Evolutionary conservation across 306 rosid species (phyloP).

Genomic region (Dryas alaskensis): DNA sequence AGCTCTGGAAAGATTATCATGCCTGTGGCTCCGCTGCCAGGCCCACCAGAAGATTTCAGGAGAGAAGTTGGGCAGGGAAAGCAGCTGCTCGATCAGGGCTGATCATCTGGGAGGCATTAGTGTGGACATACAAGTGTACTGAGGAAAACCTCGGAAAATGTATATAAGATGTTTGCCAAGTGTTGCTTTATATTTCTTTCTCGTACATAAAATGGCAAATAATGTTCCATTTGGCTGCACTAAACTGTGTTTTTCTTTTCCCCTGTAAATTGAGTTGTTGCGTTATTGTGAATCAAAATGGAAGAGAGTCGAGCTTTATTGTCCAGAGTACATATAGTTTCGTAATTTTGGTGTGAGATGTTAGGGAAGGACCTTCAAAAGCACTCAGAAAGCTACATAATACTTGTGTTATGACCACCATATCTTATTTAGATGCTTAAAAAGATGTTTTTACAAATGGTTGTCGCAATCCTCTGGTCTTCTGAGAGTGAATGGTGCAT

Average conservation of each 20-base stretch:
- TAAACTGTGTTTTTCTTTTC: slow-evolving; percentile 23
- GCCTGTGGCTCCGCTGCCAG: slow-evolving; percentile 75
- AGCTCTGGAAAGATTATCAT: slow-evolving; percentile 78
- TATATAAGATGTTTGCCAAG: slow-evolving; percentile 24
- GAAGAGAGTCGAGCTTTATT: slow-evolving; percentile 17
- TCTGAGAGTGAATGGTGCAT: too few relatives aligned
- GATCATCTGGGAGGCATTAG: slow-evolving; percentile 67
- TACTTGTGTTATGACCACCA: too few relatives aligned
- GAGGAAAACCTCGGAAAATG: slow-evolving; percentile 22
- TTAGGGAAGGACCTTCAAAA: too few relatives aligned
- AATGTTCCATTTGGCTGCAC: slow-evolving; percentile 33
- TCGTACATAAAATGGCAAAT: slow-evolving; percentile 31
- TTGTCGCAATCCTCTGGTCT: too few relatives aligned
- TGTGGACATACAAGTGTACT: slow-evolving; percentile 80
- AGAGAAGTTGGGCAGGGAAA: slow-evolving; percentile 45
- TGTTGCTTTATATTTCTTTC: slow-evolving; percentile 16
- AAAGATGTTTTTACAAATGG: too few relatives aligned
- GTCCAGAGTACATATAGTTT: neutral
- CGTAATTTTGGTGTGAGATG: too few relatives aligned
- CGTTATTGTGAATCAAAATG: slow-evolving; percentile 21
- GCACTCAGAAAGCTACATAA: too few relatives aligned
- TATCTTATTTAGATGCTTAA: too few relatives aligned
- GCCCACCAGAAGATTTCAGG: slow-evolving; percentile 46
- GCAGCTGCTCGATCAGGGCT: slow-evolving; percentile 53
- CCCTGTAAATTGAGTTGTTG: slow-evolving; percentile 35